Base-by-base conservation (phyloP, 83 land plant genomes). In the Diphasiastrum complanatum region DNA sequence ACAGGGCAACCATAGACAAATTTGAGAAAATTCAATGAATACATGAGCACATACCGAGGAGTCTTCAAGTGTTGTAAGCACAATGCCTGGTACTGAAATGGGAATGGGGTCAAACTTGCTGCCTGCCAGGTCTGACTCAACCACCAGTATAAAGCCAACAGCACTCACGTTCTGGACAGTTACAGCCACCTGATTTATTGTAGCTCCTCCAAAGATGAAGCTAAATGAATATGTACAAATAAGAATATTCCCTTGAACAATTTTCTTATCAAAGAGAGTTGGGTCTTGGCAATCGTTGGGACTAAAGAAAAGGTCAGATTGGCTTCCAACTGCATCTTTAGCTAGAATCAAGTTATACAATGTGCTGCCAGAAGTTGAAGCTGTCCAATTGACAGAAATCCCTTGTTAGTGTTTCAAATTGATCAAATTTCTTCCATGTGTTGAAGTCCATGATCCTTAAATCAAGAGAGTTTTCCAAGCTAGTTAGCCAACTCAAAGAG, bases 61-160 rank as follows among this genome's bases (percentile, higher is more conserved):
- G 45, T 77, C 84, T 26, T 56, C 59, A 28, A 68, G 64, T 55
- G 80, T 78, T 14, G 76, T 75, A 51, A 91, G 76, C 24, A 91
- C 75, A 63, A 91, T 81, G 37, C 86, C 90, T 29, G 97, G 97
- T 53, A 85, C 54, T 31, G 66, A 56, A 19, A 78, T 63, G 23
- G 96, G 96, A 48, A 77, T 75, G 49, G 91, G 91, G 60, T 88
- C 85, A 66, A 83, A 85, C 61, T 85, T 91, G 31, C 79, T 70
- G 25, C 87, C 91, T 5, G 90, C 88, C 34, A 75, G 73, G 33
- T 65, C 76, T 58, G 75, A 78, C 67, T 84, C 89, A 60, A 79
- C 87, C 19, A 78, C 83, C 33, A 91, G 78, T 51, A 85, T 73
- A 77, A 91, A 81, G 1, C 97, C 96, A 63, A 55, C 71, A 23